Base-by-base conservation (phyloP, 176 grass and related monocot species). In the Bothriochloa decipiens region DNA sequence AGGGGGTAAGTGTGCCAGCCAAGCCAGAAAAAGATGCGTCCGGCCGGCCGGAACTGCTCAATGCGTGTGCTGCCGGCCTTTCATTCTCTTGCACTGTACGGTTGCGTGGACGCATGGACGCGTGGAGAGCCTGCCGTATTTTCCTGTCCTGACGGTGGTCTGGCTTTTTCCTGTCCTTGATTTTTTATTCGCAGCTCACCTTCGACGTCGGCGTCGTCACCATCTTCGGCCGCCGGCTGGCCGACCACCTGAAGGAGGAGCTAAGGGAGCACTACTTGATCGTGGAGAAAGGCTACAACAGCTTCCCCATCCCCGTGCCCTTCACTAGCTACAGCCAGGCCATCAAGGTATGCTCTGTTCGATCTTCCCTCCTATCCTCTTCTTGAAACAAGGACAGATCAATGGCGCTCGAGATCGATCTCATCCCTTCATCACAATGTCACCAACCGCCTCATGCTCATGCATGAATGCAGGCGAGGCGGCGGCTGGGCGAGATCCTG, bases 201-300 rank as follows among this genome's bases (percentile, higher is more conserved):
- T 91, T 94, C 61, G 84, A 94, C 82, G 87, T 89, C 53, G 89
- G 87, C 71, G 50, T 91, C 35, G 70, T 85, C 4, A 43, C 77
- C 13, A 58, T 89, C 65, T 94, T 94, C 63, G 92, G 89, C 14
- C 84, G 72, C 40, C 55, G 37, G 35, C 40, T 94, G 29, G 77
- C 81, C 2, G 26, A 37, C 23, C 37, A 74, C 0, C 22, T 68
- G 57, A 89, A 70, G 72, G 52, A 69, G 55, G 89, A 86, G 80
- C 65, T 94, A 15, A 85, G 81, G 72, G 75, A 27, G 60, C 82
- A 85, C 81, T 94, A 89, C 82, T 66, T 65, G 76, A 28, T 67
- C 77, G 49, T 94, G 17, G 89, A 94, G 80, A 82, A 65, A 16
- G 92, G 92, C 47, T 94, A 94, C 81, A 94, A 94, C 71, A 85